These are phyloP conservation scores for Nakazawaea molendinolei DNA, from an alignment of 805 yeast species.

Conservation along the genomic window DNA sequence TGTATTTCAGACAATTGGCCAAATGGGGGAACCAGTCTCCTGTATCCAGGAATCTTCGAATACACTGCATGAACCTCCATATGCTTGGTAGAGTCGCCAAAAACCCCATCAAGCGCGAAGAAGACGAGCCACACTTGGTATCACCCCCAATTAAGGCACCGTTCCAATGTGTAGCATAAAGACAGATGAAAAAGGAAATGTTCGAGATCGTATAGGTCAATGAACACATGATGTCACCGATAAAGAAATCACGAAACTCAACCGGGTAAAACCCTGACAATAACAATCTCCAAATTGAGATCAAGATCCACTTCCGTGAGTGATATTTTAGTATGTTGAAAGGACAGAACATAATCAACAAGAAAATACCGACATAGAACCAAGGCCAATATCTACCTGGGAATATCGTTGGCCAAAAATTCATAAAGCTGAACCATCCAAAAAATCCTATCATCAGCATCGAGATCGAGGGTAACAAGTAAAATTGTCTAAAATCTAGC, in stretches of 20 bases:
- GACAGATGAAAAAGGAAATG: conserved; percentile 77
- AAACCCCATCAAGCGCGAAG: conserved; percentile 75
- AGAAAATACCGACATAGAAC: conserved; percentile 53
- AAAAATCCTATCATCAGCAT: conserved; percentile 52
- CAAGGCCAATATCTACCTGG: conserved; percentile 78
- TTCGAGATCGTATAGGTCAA: conserved; percentile 85
- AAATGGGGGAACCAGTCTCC: conserved; percentile 96
- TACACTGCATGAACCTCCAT: conserved; percentile 88
- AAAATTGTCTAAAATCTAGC: conserved; percentile 58
- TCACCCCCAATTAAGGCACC: conserved; percentile 36
- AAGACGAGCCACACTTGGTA: conserved; percentile 65
- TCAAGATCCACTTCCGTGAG: conserved; percentile 74
- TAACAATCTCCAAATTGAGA: conserved; percentile 63
- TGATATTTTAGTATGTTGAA: conserved; percentile 45
- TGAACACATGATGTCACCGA: conserved; percentile 89
- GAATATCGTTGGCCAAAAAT: conserved; percentile 54
- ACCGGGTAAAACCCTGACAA: conserved; percentile 90
- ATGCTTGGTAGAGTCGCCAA: conserved; percentile 78
- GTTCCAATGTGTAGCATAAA: conserved; percentile 68
- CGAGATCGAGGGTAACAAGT: conserved; percentile 55
- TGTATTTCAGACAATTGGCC: conserved; percentile 79
- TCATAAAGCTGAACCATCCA: conserved; percentile 69
- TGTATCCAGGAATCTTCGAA: conserved; percentile 86
- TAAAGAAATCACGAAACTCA: conserved; percentile 87
- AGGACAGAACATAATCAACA: conserved; percentile 53